Evolutionary conservation across 2,329 filamentous ascomycete genomes (phyloP), one percentile per base, ranked within the genome.

Genomic region (Aspergillus spinulosporus): DNA sequence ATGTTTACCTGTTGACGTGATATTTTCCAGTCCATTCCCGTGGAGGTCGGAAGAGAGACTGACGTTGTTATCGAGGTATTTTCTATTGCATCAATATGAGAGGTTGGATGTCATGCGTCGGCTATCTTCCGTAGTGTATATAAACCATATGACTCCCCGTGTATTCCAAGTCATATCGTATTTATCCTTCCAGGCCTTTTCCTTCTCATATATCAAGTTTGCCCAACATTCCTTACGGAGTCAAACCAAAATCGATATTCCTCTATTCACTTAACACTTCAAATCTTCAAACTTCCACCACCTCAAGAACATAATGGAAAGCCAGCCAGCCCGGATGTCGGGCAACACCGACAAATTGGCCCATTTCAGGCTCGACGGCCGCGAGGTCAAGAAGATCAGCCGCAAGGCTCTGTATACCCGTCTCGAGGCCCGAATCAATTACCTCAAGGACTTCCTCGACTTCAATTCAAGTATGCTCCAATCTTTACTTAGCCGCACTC

Each of bases 371-470:
- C 40, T 63, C 29, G 64, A 62, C 50, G 60, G 59, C 44, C 68
- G 68, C 21, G 61, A 63, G 5, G 63, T 66, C n/a, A 70, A 85
- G 69, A 87, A 90, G 66, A 80, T 91, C 62, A 83, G 88, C 70
- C 84, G 88, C 44, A 84, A 86, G 71, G 84, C 87, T 42, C 78
- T 92, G 4, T 90, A 90, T 72, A 89, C 85, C 26, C 84, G 83
- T 63, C 79, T 91, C 12, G 86, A 89, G 60, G 81, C 84, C 0
- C 80, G 88, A 49, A 83, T 92, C 57, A 82, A 83, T 50, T 92
- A 91, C 61, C 80, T 92, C 1, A 88, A 90, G 64, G 85, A 84
- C 31, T 91, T 92, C 59, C 82, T 92, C 28, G 88, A 92, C 67
- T 92, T 91, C 67, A 86, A 82, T 64, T 82, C 83, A 58, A 80